Evolutionary conservation across 805 yeast species (phyloP).

Genomic region (Spathaspora sp.): DNA sequence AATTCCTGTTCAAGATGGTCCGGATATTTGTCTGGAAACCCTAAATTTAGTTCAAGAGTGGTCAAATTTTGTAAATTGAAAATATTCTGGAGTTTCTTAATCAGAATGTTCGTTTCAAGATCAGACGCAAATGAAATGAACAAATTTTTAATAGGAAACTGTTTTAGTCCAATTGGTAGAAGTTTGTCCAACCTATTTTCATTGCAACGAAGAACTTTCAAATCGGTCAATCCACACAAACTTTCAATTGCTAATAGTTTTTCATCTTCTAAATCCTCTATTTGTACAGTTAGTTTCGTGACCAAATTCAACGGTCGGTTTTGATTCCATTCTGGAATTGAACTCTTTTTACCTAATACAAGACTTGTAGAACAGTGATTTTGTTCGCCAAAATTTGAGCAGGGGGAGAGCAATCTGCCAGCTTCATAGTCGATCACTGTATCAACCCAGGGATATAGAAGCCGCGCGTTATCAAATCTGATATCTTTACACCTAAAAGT

Average conservation of each 20-base stretch:
- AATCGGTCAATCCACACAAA: not conserved
- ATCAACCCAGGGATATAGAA: no score
- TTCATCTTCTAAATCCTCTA: not conserved
- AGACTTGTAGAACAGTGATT: no score
- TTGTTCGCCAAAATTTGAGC: no score
- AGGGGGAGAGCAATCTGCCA: no score
- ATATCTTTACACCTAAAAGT: not conserved
- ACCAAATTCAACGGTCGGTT: not conserved
- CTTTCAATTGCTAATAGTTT: not conserved
- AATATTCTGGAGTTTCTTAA: not conserved
- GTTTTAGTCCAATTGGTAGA: not conserved
- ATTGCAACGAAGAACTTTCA: not conserved
- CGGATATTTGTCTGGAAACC: not conserved
- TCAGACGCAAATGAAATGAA: not conserved
- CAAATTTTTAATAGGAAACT: not conserved
- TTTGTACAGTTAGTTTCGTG: not conserved
- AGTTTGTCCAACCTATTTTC: no score
- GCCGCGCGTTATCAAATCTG: no score
- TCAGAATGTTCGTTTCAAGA: not conserved
- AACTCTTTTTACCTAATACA: no score
- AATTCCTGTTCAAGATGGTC: not conserved
- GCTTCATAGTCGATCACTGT: no score
- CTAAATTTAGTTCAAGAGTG: no score
- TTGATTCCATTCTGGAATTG: no score
- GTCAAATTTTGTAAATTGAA: no score